Base-by-base conservation (phyloP, 2,329 filamentous ascomycete species). In the Fusarium sacchari region DNA sequence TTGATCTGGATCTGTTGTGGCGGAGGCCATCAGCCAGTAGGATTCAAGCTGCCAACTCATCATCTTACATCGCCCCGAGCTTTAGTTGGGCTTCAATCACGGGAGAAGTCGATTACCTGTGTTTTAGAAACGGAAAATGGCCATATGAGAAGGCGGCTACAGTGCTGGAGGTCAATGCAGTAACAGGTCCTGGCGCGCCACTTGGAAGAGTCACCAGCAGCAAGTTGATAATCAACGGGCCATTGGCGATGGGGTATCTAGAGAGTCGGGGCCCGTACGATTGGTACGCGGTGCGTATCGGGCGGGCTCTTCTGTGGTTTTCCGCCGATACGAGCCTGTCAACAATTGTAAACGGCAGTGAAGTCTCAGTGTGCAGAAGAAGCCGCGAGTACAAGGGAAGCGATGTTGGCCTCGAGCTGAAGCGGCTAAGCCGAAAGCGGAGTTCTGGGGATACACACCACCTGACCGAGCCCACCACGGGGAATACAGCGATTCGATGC, bases 81-180 rank as follows among this genome's bases (percentile, higher is more conserved):
- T 78, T 77, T 24, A 76, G 76, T 13, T 78, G 76, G 77, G 74
- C 76, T 10, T 78, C 76, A 2, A 55, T 77, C 1, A 58, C 64
- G 7, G 77, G 72, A 7, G 76, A 77, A 34, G 39, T 78, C 8
- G 77, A 78, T 44, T 78, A 78, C 34, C 64, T 71, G 18, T 77
- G 76, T 34, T 78, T 77, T 26, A 40, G 75, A 11, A 75, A 76
- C 24, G 68, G 70, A 20, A 70, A 65, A 50, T 37, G 53, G 26
- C 68, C 69, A 3, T 77, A 75, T 20, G 34, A 53, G 7, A 73
- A 49, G n/a, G 42, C 30, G 6, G 47, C 76, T 6, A 50, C 57
- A 6, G 67, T 75, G 15, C 24, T 77, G 6, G 63, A 68, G 15
- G 30, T 55, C 5, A 39, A 36, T n/a, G 68, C 67, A 37, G 47